Evolutionary conservation across 2,329 filamentous ascomycete genomes (phyloP).

Genomic region (Penicillium nordicum): DNA sequence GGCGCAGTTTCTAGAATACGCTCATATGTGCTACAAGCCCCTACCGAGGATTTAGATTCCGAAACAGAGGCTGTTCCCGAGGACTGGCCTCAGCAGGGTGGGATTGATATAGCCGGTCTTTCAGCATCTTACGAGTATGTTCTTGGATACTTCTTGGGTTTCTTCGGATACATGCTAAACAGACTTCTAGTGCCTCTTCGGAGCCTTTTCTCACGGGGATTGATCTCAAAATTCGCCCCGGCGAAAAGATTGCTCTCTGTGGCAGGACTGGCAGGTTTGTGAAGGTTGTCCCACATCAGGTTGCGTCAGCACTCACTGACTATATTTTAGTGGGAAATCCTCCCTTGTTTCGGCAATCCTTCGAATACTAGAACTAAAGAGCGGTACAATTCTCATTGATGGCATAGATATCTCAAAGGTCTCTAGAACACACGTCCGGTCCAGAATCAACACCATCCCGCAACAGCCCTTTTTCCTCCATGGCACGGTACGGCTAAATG

Average conservation of each 20-base stretch:
- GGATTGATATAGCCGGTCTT: slow-evolving; percentile 36
- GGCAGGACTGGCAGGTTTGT: slow-evolving; percentile 31
- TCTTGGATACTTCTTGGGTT: not conserved
- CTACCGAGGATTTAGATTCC: slow-evolving; percentile 37
- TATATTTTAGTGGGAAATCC: slow-evolving; percentile 25
- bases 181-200: slow-evolving; percentile 1
- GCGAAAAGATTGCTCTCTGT: slow-evolving; percentile 32
- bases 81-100: slow-evolving; percentile 38
- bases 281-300: not conserved
- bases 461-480: slow-evolving; percentile 28
- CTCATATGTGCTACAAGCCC: slow-evolving; percentile 43
- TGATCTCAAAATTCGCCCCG: slow-evolving; percentile 19
- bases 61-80: slow-evolving; percentile 35
- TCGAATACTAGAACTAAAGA: slow-evolving; percentile 28
- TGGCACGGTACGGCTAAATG: slow-evolving; percentile 23
- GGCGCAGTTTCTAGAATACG: slow-evolving; percentile 39
- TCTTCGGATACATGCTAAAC: not conserved
- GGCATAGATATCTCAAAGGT: slow-evolving; percentile 24
- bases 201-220: slow-evolving; percentile 21
- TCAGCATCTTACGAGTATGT: slow-evolving; percentile 39
- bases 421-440: slow-evolving; percentile 22
- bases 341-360: slow-evolving; percentile 28
- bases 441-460: slow-evolving; percentile 28
- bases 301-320: not conserved
- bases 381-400: slow-evolving; percentile 27